These are phyloP conservation scores for Nicotiana benthamiana DNA, from an alignment of 257 asterid species.

Conservation along the genomic window DNA sequence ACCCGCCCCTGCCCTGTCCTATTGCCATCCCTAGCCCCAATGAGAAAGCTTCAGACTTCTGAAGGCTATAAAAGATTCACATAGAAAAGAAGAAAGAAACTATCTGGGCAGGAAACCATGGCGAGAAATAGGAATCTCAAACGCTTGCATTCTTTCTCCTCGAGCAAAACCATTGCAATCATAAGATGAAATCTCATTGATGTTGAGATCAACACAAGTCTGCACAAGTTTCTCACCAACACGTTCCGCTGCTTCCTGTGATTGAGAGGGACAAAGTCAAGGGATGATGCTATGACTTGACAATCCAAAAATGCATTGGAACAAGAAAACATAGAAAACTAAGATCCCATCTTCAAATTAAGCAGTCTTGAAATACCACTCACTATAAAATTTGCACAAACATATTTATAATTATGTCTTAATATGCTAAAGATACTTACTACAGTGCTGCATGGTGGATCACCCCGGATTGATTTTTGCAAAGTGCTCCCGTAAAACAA, in stretches of 20 bases:
- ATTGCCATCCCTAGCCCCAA: neutral
- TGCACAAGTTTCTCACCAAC: slow-evolving; percentile 87
- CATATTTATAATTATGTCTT: neutral
- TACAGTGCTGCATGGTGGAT: slow-evolving; percentile 43
- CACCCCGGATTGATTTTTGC: slow-evolving; percentile 62
- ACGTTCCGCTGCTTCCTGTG: slow-evolving; percentile 72
- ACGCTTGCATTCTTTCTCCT: slow-evolving; percentile 75
- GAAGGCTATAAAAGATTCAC: neutral
- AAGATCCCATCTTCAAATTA: neutral
- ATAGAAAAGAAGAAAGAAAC: slow-evolving; percentile 1
- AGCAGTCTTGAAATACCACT: neutral
- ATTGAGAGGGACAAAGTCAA: neutral
- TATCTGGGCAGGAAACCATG: slow-evolving; percentile 75
- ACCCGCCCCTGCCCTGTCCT: neutral
- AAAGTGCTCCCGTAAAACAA: slow-evolving; percentile 71
- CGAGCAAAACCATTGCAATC: slow-evolving; percentile 83
- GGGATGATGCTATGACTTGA: neutral
- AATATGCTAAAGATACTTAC: slow-evolving; percentile 29
- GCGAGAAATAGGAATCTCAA: slow-evolving; percentile 57
- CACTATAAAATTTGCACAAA: neutral
- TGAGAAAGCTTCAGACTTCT: neutral
- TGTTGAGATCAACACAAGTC: slow-evolving; percentile 60
- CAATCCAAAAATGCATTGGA: neutral
- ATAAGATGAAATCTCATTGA: slow-evolving; percentile 56
- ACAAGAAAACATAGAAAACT: neutral